Evolutionary conservation across 2,329 filamentous ascomycete species (phyloP).

Genomic region (Metarhizium album): DNA sequence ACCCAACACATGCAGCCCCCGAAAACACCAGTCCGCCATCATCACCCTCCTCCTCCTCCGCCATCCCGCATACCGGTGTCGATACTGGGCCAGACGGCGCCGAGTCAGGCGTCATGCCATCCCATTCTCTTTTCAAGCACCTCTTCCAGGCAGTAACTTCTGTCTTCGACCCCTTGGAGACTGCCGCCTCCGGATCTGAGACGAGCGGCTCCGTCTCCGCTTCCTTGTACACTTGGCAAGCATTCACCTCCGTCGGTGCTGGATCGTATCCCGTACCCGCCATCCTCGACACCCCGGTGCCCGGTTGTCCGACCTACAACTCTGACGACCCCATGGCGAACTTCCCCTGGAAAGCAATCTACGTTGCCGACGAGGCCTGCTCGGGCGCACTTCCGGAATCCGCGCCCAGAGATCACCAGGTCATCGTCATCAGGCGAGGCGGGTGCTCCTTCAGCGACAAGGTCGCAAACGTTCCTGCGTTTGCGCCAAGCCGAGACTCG

Average conservation of each 20-base stretch:
- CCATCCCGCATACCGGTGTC: background rate
- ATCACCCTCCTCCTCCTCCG: background rate
- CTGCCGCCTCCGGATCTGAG: conserved; percentile 19
- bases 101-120: conserved; percentile 9
- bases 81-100: background rate
- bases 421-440: conserved; percentile 75
- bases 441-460: conserved; percentile 79
- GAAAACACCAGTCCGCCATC: conserved; percentile 7
- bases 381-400: conserved; percentile 41
- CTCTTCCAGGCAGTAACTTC: conserved; percentile 36
- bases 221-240: conserved; percentile 36
- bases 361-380: conserved; percentile 61
- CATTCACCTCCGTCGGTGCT: conserved; percentile 40
- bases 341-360: conserved; percentile 61
- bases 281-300: conserved; percentile 43
- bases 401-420: conserved; percentile 49
- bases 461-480: conserved; percentile 72
- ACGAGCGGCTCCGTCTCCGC: conserved; percentile 22
- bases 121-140: conserved; percentile 34
- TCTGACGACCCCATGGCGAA: conserved; percentile 24
- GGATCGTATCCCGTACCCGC: conserved; percentile 63
- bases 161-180: conserved; percentile 27
- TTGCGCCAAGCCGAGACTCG: conserved; percentile 45
- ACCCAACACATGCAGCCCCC: conserved; percentile 10
- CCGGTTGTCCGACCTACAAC: conserved; percentile 31